A percentile compares a stretch with the other conserved stretches of the same genome.
Evolutionary conservation across 257 asterid species (phyloP).

Genomic region (Salvia rosmarinus): DNA sequence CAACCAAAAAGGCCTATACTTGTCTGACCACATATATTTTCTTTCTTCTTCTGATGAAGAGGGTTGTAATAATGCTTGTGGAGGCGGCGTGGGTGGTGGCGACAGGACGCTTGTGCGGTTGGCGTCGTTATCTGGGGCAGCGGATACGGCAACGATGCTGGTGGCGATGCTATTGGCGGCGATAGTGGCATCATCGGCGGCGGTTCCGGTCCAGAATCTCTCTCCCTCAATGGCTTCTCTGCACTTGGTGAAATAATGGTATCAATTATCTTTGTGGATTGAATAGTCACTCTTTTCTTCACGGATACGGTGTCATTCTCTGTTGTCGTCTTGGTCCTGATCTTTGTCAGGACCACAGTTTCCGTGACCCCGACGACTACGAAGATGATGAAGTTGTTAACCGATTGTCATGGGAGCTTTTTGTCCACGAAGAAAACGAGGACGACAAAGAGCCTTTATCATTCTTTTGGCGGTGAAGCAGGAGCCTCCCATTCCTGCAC

Average conservation of each 20-base stretch:
- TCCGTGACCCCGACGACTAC: slow-evolving; percentile 28
- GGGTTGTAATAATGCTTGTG: not conserved
- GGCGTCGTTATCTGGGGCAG: slow-evolving; percentile 29
- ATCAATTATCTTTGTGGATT: slow-evolving; percentile 28
- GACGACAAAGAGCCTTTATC: slow-evolving; percentile 31
- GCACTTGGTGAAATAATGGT: slow-evolving; percentile 21
- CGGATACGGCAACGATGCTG: slow-evolving; percentile 38
- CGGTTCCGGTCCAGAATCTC: slow-evolving; percentile 45
- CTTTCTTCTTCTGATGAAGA: slow-evolving; percentile 37
- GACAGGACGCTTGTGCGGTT: slow-evolving; percentile 4
- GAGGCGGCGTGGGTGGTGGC: slow-evolving; percentile 27
- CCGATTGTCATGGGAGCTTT: slow-evolving; percentile 26
- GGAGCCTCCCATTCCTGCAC: slow-evolving; percentile 66
- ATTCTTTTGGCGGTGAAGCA: slow-evolving; percentile 44
- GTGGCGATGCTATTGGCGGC: slow-evolving; percentile 32
- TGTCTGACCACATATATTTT: slow-evolving; percentile 61
- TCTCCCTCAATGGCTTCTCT: slow-evolving; percentile 92
- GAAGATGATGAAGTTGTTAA: slow-evolving; percentile 22
- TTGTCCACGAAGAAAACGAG: slow-evolving; percentile 32
- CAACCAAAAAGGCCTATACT: slow-evolving; percentile 58
- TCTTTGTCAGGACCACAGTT: slow-evolving; percentile 29
- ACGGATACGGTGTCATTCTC: slow-evolving; percentile 34
- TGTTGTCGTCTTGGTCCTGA: slow-evolving; percentile 31
- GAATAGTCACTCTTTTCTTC: slow-evolving; percentile 33
- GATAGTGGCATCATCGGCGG: too few species aligned